These are phyloP conservation scores for Austroboletus novae-zelandiae DNA, from an alignment of 1,284 basidiomycete genomes.

Conservation along the genomic window DNA sequence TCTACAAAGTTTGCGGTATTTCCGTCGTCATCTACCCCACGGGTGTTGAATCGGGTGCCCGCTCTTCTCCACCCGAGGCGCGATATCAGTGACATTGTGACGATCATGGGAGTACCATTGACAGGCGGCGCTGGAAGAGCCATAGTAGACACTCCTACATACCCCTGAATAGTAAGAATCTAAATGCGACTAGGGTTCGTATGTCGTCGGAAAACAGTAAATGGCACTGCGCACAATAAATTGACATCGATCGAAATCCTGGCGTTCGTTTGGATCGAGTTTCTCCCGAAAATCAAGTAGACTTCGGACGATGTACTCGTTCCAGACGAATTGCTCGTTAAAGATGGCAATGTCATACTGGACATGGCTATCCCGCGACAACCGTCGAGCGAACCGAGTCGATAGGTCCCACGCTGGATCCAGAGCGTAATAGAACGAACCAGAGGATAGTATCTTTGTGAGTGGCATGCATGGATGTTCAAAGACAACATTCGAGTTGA, in stretches of 20 bases:
- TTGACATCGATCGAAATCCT: constrained; percentile 72
- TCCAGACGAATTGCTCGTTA: constrained; percentile 87
- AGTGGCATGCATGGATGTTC: constrained; percentile 92
- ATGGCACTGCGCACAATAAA: constrained; percentile 63
- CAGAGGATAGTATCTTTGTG: constrained; percentile 88
- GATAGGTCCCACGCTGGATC: constrained; percentile 88
- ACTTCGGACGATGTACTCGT: constrained; percentile 78
- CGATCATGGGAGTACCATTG: constrained; percentile 61
- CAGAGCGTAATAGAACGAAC: constrained; percentile 91
- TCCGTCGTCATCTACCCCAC: constrained; percentile 97
- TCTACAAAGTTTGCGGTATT: constrained; percentile 98
- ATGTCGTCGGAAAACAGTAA: constrained; percentile 30
- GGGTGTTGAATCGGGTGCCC: constrained; percentile 95
- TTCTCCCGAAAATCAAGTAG: constrained; percentile 79
- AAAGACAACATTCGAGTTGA: constrained; percentile 47
- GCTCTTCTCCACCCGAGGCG: constrained; percentile 93
- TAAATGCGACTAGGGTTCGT: constrained; percentile 25
- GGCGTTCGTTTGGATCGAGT: constrained; percentile 64
- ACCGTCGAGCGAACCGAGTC: constrained; percentile 67
- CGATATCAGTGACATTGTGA: constrained; percentile 78
- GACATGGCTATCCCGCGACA: constrained; percentile 50
- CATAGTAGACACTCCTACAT: constrained; percentile 72
- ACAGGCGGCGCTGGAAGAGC: constrained; percentile 72
- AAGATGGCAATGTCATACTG: constrained; percentile 60
- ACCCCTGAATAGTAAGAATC: constrained; percentile 95